Conservation (phyloP, 2,329 filamentous ascomycete genomes). For the Epichloe coenophiala region DNA sequence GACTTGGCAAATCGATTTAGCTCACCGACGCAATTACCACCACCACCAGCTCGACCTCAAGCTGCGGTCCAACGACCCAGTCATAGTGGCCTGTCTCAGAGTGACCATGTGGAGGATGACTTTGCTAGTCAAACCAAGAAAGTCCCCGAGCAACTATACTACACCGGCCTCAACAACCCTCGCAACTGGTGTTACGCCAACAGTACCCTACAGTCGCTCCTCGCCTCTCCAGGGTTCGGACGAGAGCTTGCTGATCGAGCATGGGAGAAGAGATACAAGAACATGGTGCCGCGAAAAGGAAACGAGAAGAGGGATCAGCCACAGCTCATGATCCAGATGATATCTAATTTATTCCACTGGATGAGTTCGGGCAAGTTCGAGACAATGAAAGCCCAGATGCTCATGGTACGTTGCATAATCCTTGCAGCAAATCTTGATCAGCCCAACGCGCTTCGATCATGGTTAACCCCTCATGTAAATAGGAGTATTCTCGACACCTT, state of each 20-base stretch:
- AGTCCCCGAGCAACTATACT: constrained; percentile 26
- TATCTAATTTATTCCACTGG: constrained; percentile 47
- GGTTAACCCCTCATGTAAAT: neutral
- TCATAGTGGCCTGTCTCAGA: constrained; percentile 59
- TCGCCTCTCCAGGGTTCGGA: constrained; percentile 57
- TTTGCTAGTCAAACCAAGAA: constrained; percentile 25
- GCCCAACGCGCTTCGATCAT: too few relatives aligned
- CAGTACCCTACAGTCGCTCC: constrained; percentile 72
- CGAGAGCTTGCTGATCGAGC: constrained; percentile 44
- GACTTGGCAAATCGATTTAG: constrained; percentile 21
- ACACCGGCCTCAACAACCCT: constrained; percentile 64
- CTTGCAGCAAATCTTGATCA: neutral
- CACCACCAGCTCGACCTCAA: constrained; percentile 52
- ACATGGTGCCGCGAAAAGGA: constrained; percentile 44
- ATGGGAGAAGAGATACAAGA: constrained; percentile 50
- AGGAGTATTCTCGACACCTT: constrained; percentile 41
- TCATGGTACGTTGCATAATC: constrained; percentile 37
- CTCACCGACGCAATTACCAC: constrained; percentile 34
- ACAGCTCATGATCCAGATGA: constrained; percentile 45
- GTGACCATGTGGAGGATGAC: constrained; percentile 20
- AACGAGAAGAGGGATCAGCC: constrained; percentile 39
- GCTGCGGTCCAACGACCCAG: constrained; percentile 56
- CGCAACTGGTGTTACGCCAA: constrained; percentile 86
- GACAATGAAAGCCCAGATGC: constrained; percentile 38
- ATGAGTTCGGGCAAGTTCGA: constrained; percentile 36